These are phyloP conservation scores for Stephanodiscus triporus DNA, from an alignment of 108 stramenopile genomes.

Conservation along the genomic window DNA sequence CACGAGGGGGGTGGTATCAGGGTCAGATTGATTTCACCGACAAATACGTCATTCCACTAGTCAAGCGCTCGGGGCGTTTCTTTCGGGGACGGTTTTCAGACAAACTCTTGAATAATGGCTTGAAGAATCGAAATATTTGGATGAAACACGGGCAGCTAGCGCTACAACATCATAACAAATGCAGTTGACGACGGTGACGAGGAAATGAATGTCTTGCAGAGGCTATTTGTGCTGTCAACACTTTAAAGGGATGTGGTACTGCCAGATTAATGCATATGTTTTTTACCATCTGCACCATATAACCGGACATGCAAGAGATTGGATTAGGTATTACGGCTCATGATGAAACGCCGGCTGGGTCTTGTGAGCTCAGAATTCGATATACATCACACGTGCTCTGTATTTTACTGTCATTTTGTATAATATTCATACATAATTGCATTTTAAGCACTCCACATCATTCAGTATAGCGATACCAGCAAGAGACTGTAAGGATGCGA, in stretches of 20 bases:
- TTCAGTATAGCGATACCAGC: too few relatives aligned
- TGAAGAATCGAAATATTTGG: constrained; percentile 21
- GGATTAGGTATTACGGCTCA: too few relatives aligned
- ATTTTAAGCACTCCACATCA: too few relatives aligned
- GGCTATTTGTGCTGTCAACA: neutral
- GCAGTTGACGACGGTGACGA: constrained; percentile 10
- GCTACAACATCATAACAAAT: constrained; percentile 7
- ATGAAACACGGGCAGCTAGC: constrained; percentile 16
- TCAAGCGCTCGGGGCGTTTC: constrained; percentile 12
- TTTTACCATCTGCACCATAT: too few relatives aligned
- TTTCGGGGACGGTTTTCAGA: constrained; percentile 19
- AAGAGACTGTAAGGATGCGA: too few relatives aligned
- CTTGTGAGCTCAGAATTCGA: too few relatives aligned
- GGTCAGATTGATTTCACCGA: constrained; percentile 52
- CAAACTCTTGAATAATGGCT: constrained; percentile 4
- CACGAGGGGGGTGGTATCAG: constrained; percentile 36
- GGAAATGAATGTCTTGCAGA: constrained; percentile 9
- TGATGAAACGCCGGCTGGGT: too few relatives aligned
- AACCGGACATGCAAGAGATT: too few relatives aligned
- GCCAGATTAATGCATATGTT: too few relatives aligned
- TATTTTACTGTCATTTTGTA: too few relatives aligned
- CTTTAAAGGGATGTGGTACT: neutral
- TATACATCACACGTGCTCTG: too few relatives aligned
- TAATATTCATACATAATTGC: too few relatives aligned
- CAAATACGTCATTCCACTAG: constrained; percentile 47